phyloP scores from a whole-genome alignment of 148 eudicot genomes.

The Fallopia convolvulus region DNA sequence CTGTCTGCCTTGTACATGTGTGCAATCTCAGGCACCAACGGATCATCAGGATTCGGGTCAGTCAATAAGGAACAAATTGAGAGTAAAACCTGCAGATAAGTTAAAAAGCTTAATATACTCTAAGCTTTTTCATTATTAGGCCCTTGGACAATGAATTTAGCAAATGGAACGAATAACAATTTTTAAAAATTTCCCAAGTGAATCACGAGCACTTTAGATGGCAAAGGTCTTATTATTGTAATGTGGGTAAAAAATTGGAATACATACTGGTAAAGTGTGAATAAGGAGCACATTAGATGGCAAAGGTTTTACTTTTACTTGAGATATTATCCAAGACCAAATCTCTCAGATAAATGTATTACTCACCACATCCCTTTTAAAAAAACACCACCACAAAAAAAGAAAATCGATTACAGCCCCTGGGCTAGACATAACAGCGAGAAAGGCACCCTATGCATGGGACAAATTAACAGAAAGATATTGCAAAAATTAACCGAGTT shows the following conservation, averaged over 20 bases:
- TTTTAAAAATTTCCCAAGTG: neutral
- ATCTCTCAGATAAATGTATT: neutral
- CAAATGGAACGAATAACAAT: neutral
- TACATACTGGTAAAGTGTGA: no score
- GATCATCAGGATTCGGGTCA: constrained; percentile 49
- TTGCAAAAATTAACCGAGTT: neutral
- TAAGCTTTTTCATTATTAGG: neutral
- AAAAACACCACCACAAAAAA: neutral
- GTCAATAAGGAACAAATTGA: constrained; percentile 45
- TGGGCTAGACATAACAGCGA: neutral
- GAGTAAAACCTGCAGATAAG: constrained; percentile 32
- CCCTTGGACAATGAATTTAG: neutral
- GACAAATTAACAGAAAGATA: neutral
- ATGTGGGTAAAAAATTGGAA: neutral
- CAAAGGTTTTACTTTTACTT: neutral
- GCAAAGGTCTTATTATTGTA: neutral
- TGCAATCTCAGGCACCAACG: constrained; percentile 50
- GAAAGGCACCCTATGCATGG: neutral
- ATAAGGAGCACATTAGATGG: no score
- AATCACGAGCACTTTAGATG: neutral
- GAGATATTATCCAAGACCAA: neutral
- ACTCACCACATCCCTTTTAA: neutral
- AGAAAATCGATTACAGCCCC: neutral
- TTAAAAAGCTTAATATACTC: neutral
- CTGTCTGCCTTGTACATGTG: constrained; percentile 59